Base-by-base conservation (phyloP, 1,139 yeast genomes). In the Taphrina wiesneri region DNA sequence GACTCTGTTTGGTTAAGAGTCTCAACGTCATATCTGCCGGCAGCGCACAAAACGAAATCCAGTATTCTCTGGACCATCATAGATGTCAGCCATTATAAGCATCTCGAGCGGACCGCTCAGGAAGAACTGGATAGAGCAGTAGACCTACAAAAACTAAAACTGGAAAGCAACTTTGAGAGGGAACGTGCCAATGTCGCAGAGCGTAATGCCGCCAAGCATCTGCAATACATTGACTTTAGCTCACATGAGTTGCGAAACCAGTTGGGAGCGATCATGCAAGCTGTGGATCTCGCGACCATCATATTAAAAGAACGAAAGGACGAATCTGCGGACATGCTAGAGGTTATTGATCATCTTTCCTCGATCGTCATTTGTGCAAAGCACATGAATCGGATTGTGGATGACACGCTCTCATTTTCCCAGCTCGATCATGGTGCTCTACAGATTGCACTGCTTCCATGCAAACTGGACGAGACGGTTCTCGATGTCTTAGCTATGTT, bases 241-340 rank as follows among this genome's bases (percentile, higher is more conserved):
- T 67, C 70, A 2, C 71, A 69, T 34, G 71, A 69, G 53, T 62
- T 69, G 65, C 57, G 71, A 3, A 69, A 69, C 56, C 71, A 70
- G 7, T 62, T 67, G 21, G 67, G 60, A 3, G 69, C 68, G 1
- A 63, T 68, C 54, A 45, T 67, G 41, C 69, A 67, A 60, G 53
- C 65, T 23, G 67, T 51, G 34, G 67, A 66, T n/a, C 49, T 64
- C 7, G 51, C 59, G n/a, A 19, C 17, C 28, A 43, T 34, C 28
- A 63, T 25, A 11, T 13, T 63, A 21, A 19, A 39, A n/a, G 53
- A 28, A 17, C 28, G 25, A 13, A 13, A 23, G 3, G 41, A 19
- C 11, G 9, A 19, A 17, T 23, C 28, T 6, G 25, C 17, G 13
- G 53, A 26, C 17, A 32, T 56, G 2, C 17, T 4, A 28, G 62